These are phyloP conservation scores for Catunica adiposa DNA, from an alignment of 2,329 filamentous ascomycete genomes.

Conservation along the genomic window DNA sequence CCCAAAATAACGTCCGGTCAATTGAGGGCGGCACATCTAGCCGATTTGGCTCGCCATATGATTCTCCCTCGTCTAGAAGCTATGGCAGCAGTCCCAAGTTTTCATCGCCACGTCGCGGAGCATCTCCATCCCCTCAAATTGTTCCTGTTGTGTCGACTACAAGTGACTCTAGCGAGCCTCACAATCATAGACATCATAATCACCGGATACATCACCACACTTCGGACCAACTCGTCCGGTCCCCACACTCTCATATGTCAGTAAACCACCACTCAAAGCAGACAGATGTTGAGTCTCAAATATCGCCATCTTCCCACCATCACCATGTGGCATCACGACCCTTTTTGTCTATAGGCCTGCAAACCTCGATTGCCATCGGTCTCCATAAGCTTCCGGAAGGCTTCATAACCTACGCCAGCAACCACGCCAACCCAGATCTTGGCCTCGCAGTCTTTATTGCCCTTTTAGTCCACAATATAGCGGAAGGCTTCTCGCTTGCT, in stretches of 20 bases:
- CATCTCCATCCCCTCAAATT: background rate
- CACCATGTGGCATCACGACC: slow-evolving; percentile 92
- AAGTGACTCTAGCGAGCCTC: too few relatives aligned
- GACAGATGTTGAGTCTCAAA: slow-evolving; percentile 26
- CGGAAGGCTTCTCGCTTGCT: slow-evolving; percentile 88
- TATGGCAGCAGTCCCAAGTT: slow-evolving; percentile 1
- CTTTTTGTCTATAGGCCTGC: slow-evolving; percentile 86
- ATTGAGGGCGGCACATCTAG: background rate
- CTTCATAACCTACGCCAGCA: slow-evolving; percentile 87
- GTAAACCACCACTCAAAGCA: slow-evolving; percentile 8
- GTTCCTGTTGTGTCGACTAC: background rate
- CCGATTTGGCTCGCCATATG: background rate
- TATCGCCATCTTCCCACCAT: slow-evolving; percentile 42
- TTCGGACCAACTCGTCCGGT: background rate
- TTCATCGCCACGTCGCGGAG: background rate
- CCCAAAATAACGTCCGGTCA: background rate
- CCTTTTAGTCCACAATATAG: slow-evolving; percentile 95
- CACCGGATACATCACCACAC: background rate
- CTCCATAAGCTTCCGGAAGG: slow-evolving; percentile 87
- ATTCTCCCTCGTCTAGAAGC: background rate
- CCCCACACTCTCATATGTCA: background rate
- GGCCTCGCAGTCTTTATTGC: slow-evolving; percentile 90
- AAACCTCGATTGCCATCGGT: slow-evolving; percentile 88
- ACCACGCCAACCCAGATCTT: slow-evolving; percentile 79
- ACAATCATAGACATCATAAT: background rate